These are phyloP conservation scores for Neocatenulostroma microsporum DNA, from an alignment of 2,329 filamentous ascomycete species.

Conservation along the genomic window DNA sequence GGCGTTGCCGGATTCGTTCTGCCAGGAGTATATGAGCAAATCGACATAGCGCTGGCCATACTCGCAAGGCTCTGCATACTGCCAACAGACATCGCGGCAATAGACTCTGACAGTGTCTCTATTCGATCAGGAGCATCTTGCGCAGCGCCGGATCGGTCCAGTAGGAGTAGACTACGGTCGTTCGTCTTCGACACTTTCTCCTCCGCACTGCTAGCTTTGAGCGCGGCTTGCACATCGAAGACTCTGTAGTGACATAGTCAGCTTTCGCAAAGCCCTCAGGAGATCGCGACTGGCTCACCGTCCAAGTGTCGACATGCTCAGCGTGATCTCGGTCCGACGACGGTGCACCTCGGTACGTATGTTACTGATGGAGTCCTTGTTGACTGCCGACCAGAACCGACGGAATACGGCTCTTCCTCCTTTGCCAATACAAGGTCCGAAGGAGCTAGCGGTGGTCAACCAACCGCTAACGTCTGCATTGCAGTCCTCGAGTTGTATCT, in stretches of 20 bases:
- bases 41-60: not conserved
- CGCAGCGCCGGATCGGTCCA: not conserved
- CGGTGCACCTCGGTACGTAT: not conserved
- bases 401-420: not conserved
- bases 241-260: too few species aligned
- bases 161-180: not conserved
- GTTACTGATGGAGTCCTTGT: not conserved
- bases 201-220: too few species aligned
- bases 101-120: not conserved
- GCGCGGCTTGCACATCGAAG: too few species aligned
- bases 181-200: too few species aligned
- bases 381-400: not conserved
- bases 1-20: too few species aligned
- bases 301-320: not conserved
- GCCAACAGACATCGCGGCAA: not conserved
- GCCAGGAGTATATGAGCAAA: not conserved
- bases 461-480: not conserved
- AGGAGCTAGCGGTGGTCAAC: not conserved
- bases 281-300: too few species aligned
- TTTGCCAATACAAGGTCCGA: not conserved
- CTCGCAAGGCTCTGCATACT: not conserved
- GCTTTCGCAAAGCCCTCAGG: too few species aligned
- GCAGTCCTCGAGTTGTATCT: not conserved
- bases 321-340: not conserved
- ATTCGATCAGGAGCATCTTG: not conserved